Conservation (phyloP, 1,284 basidiomycete genomes). For the Ceratobasidium papillatum region DNA sequence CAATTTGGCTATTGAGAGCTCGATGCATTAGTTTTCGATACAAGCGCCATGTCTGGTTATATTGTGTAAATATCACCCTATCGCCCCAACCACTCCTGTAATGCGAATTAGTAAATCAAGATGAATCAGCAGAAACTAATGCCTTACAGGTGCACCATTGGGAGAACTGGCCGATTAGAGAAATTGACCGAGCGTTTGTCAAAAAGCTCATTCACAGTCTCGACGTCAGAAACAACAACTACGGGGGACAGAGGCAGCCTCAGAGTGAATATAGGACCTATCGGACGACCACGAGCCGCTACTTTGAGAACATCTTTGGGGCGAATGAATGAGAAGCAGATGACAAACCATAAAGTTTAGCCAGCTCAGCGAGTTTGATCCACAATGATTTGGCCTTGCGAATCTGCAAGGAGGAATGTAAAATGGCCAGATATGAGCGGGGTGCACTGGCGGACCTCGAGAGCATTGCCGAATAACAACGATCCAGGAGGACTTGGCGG, state of each 20-base stretch:
- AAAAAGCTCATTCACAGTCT: neutral
- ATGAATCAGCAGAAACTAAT: neutral
- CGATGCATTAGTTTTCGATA: conserved; percentile 12
- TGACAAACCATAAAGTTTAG: neutral
- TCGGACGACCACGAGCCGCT: neutral
- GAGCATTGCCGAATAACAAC: neutral
- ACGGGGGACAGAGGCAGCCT: neutral
- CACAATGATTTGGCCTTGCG: neutral
- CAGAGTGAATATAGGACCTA: neutral
- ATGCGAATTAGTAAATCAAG: too few species aligned
- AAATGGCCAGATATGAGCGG: neutral
- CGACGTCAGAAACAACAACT: neutral
- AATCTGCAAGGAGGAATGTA: neutral
- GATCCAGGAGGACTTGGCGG: neutral
- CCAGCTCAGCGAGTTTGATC: neutral
- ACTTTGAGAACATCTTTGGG: neutral
- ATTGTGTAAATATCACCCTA: neutral
- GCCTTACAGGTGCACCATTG: neutral
- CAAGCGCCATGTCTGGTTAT: conserved; percentile 1
- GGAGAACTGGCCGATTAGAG: neutral
- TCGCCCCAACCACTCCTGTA: conserved; percentile 1
- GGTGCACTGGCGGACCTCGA: neutral
- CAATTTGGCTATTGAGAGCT: conserved; percentile 17
- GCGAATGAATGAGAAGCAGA: neutral
- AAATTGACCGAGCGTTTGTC: neutral